A percentile compares a stretch with the other conserved stretches of the same genome.
Conservation (phyloP, 1,284 basidiomycete species). For the Trichosporon sp. region DNA sequence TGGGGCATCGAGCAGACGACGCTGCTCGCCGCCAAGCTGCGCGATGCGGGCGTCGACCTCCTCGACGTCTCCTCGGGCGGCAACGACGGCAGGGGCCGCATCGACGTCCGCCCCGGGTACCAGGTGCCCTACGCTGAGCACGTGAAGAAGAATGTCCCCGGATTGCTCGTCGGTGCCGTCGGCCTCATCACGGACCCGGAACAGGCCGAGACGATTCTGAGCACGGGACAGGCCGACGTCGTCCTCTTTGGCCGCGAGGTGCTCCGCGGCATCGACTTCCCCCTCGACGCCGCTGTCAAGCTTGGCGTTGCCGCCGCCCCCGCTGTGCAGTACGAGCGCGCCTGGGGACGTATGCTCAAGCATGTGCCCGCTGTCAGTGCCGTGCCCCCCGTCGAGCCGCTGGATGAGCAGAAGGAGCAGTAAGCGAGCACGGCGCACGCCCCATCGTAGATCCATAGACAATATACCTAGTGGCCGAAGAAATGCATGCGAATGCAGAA, state of each 20-base stretch:
- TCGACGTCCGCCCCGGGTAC: constrained; percentile 66
- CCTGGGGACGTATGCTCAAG: constrained; percentile 60
- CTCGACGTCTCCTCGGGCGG: constrained; percentile 72
- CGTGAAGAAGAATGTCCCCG: constrained; percentile 67
- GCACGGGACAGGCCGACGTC: constrained; percentile 68
- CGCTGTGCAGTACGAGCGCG: constrained; percentile 56
- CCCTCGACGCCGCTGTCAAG: constrained; percentile 50
- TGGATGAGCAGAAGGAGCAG: background rate
- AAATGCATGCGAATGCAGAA: constrained; percentile 1
- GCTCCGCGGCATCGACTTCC: constrained; percentile 56
- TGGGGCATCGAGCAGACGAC: constrained; percentile 74
- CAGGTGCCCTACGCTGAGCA: constrained; percentile 71
- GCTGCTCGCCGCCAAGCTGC: constrained; percentile 63
- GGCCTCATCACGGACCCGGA: constrained; percentile 70
- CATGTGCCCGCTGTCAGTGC: background rate
- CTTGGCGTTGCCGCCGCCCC: constrained; percentile 53
- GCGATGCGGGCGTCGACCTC: constrained; percentile 69
- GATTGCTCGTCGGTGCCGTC: constrained; percentile 67
- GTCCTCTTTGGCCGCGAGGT: constrained; percentile 68
- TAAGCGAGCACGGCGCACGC: background rate
- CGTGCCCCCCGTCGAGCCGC: background rate
- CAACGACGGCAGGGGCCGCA: constrained; percentile 65
- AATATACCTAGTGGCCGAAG: background rate
- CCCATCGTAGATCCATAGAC: background rate
- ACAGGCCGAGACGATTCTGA: constrained; percentile 69